A percentile compares a stretch with the other conserved stretches of the same genome.
Conservation (phyloP, 805 yeast species). For the Ogataea haglerorum region DNA sequence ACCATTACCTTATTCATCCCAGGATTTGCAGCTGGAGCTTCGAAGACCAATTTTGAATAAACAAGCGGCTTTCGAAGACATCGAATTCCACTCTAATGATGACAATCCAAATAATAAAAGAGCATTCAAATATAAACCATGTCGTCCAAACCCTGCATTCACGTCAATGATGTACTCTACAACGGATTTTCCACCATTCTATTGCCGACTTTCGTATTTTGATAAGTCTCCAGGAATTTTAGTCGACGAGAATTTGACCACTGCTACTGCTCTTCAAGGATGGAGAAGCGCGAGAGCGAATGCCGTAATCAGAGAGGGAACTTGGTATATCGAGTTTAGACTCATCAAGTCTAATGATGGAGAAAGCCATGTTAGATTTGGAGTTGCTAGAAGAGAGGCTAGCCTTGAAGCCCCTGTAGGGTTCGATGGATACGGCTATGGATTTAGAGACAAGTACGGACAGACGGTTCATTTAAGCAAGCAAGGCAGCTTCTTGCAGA, state of each 20-base stretch:
- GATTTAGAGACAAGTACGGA: slow-evolving; percentile 75
- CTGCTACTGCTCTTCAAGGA: slow-evolving; percentile 62
- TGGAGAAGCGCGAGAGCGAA: slow-evolving; percentile 80
- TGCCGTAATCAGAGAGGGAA: slow-evolving; percentile 73
- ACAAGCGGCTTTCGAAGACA: slow-evolving; percentile 9
- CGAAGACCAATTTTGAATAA: slow-evolving; percentile 22
- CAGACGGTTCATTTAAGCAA: slow-evolving; percentile 74
- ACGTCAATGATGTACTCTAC: slow-evolving; percentile 59
- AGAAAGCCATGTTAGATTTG: slow-evolving; percentile 63
- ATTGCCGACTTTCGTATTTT: slow-evolving; percentile 54
- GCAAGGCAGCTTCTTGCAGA: slow-evolving; percentile 49
- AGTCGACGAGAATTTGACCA: slow-evolving; percentile 35
- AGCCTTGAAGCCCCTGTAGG: slow-evolving; percentile 94
- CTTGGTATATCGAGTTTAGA: slow-evolving; percentile 73
- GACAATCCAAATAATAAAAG: slow-evolving; percentile 78
- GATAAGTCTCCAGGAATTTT: slow-evolving; percentile 65
- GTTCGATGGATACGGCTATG: slow-evolving; percentile 91
- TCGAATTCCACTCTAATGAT: slow-evolving; percentile 47
- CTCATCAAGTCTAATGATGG: slow-evolving; percentile 36
- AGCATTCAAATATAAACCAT: slow-evolving; percentile 77
- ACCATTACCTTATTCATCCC: slow-evolving; percentile 33
- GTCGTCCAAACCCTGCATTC: slow-evolving; percentile 66
- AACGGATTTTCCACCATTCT: slow-evolving; percentile 68
- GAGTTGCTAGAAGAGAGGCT: slow-evolving; percentile 82
- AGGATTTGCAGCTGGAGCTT: slow-evolving; percentile 25